Percentiles rank a stretch among this genome's conserved stretches.
Conservation (phyloP, 345 rosid genomes). For the Corchorus capsularis region DNA sequence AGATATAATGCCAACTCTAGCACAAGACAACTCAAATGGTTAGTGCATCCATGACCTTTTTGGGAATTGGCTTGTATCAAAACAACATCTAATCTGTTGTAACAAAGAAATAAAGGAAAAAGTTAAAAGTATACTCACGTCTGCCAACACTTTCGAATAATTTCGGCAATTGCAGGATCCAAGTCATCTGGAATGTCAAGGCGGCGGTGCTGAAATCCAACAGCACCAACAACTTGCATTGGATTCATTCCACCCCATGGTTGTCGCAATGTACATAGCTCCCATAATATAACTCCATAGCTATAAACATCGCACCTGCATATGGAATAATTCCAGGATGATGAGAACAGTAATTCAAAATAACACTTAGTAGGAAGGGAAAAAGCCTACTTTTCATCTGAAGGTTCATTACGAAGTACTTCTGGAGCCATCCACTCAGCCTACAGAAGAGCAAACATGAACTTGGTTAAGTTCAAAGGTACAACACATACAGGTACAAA, state of each 20-base stretch:
- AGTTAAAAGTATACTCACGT: constrained; percentile 58
- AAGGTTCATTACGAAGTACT: constrained; percentile 94
- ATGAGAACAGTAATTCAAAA: neutral
- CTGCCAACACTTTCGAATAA: constrained; percentile 85
- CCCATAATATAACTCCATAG: constrained; percentile 97
- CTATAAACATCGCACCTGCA: constrained; percentile 95
- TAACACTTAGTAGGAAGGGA: neutral
- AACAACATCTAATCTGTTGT: neutral
- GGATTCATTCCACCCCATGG: constrained; percentile 99
- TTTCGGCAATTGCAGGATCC: constrained; percentile 72
- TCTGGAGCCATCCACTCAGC: constrained; percentile 99
- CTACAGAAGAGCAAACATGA: constrained; percentile 40
- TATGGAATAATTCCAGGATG: neutral
- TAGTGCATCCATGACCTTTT: neutral
- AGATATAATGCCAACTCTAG: neutral
- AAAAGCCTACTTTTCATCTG: constrained; percentile 78
- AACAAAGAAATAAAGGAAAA: neutral
- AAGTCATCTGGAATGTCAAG: constrained; percentile 74
- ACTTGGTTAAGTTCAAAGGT: neutral
- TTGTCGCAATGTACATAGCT: constrained; percentile 73
- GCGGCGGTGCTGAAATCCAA: constrained; percentile 93
- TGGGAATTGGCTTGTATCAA: neutral
- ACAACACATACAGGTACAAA: neutral
- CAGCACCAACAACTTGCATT: constrained; percentile 99
- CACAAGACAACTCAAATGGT: neutral